Evolutionary conservation across 2,329 filamentous ascomycete species (phyloP).

Genomic region (Colletotrichum melonis): DNA sequence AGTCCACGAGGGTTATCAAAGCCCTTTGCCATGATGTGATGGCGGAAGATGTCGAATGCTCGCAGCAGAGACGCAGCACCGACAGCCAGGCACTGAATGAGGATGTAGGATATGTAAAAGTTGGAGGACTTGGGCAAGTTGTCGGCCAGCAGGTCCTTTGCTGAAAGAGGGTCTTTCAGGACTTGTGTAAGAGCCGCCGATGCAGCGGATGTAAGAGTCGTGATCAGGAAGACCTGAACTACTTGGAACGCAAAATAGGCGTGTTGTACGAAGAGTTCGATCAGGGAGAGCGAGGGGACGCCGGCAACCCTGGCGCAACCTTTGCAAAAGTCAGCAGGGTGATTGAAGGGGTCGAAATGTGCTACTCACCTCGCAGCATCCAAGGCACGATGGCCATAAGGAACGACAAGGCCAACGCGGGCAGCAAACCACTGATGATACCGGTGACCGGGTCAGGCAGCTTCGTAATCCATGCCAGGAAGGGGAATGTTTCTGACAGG

Average conservation of each 20-base stretch:
- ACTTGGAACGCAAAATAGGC: conserved; percentile 86
- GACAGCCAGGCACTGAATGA: conserved; percentile 88
- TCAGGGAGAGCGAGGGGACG: conserved; percentile 74
- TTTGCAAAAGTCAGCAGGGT: conserved; percentile 42
- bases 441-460: conserved; percentile 78
- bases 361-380: conserved; percentile 73
- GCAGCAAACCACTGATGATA: conserved; percentile 85
- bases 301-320: conserved; percentile 78
- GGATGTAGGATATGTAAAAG: conserved; percentile 92
- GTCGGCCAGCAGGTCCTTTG: conserved; percentile 66
- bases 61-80: conserved; percentile 82
- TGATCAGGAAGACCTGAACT: conserved; percentile 86
- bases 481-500: conserved; percentile 72
- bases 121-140: conserved; percentile 83
- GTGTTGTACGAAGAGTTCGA: conserved; percentile 83
- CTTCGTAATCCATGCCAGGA: conserved; percentile 77
- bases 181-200: conserved; percentile 69
- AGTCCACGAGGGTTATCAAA: conserved; percentile 84
- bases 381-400: conserved; percentile 86
- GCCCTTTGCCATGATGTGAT: conserved; percentile 73
- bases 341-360: not conserved
- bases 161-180: conserved; percentile 49
- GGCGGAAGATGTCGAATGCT: conserved; percentile 68
- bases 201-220: conserved; percentile 80
- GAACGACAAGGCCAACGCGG: conserved; percentile 80